Evolutionary conservation across 1,284 basidiomycete genomes (phyloP), one percentile per base, ranked within the genome.

Genomic region (Leccinum pachyderme): DNA sequence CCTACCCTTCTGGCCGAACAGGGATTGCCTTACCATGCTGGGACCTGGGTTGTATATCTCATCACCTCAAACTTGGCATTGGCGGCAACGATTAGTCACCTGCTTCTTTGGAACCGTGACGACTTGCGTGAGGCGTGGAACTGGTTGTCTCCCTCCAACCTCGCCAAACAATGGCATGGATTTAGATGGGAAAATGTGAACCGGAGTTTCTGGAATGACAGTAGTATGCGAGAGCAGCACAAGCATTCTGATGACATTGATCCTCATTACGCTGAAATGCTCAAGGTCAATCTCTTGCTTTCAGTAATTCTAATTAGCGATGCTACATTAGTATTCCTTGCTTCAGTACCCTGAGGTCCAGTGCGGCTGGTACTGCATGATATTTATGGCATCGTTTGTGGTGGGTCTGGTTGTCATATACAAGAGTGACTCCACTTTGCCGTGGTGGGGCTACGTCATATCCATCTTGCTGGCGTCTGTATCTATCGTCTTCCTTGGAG

Each of bases 231-330:
- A 27, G 61, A 71, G 3, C 54, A 67, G 15, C 50, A 56, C 2
- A 55, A 59, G 2, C 59, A 61, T 5, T 63, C 68, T 39, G 63
- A 71, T 29, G 70, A 73, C 31, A 59, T 76, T 5, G 81, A 82
- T 57, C 80, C 80, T 15, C 81, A 83, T 60, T 82, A 81, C 54
- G 70, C 69, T 18, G 65, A 80, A 59, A 82, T 83, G 80, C 70
- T 80, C 22, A 78, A 78, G 71, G 78, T 75, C 18, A 52, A 68
- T 13, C 9, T 39, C 22, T 11, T 5, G 8, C 4, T 3, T 29
- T 46, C 15, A 18, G 25, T 28, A 41, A 41, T 7, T 41, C 22
- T 41, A 2, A 24, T 41, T 24, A 12, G n/a, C 22, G 15, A 39
- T 12, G 6, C 43, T 11, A 22, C n/a, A 45, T n/a, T n/a, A n/a